phyloP scores from a whole-genome alignment of 1,139 yeast genomes.

The Eremothecium sinecaudum region DNA sequence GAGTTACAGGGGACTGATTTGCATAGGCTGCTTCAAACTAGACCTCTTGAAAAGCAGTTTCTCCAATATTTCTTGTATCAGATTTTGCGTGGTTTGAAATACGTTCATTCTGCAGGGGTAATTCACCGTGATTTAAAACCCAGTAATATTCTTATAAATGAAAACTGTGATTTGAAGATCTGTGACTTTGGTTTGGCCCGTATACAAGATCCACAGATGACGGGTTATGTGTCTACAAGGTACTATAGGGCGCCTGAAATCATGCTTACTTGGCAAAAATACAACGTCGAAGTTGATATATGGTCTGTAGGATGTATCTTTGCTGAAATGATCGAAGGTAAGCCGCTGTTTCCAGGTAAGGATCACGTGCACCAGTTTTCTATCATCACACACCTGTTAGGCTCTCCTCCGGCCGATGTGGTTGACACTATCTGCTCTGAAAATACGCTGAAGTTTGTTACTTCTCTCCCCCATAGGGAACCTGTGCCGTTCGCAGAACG shows the following conservation, averaged over 20 bases:
- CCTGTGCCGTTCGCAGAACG: conserved; percentile 81
- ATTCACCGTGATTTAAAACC: conserved; percentile 95
- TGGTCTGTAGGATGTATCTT: conserved; percentile 99
- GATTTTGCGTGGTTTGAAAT: conserved; percentile 84
- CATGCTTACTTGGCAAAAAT: conserved; percentile 98
- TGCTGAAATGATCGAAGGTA: conserved; percentile 98
- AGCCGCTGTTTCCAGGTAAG: conserved; percentile 95
- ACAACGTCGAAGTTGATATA: conserved; percentile 96
- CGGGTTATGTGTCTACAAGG: conserved; percentile 94
- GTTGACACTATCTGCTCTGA: conserved; percentile 94
- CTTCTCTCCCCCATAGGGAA: conserved; percentile 84
- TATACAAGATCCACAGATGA: conserved; percentile 98
- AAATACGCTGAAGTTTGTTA: conserved; percentile 88
- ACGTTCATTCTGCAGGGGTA: conserved; percentile 95
- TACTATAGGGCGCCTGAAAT: conserved; percentile 98
- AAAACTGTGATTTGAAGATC: conserved; percentile 90
- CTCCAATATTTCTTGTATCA: conserved; percentile 94
- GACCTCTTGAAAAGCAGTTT: conserved; percentile 93
- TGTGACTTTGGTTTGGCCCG: conserved; percentile 97
- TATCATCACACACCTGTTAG: conserved; percentile 88
- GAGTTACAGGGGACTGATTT: conserved; percentile 95
- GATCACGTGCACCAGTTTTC: conserved; percentile 98
- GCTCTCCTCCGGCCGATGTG: conserved; percentile 94
- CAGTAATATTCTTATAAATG: conserved; percentile 82
- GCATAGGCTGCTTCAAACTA: conserved; percentile 78